Evolutionary conservation across 2,329 filamentous ascomycete genomes (phyloP), one percentile per base, ranked within the genome.

Genomic region (Colletotrichum plurivorum): DNA sequence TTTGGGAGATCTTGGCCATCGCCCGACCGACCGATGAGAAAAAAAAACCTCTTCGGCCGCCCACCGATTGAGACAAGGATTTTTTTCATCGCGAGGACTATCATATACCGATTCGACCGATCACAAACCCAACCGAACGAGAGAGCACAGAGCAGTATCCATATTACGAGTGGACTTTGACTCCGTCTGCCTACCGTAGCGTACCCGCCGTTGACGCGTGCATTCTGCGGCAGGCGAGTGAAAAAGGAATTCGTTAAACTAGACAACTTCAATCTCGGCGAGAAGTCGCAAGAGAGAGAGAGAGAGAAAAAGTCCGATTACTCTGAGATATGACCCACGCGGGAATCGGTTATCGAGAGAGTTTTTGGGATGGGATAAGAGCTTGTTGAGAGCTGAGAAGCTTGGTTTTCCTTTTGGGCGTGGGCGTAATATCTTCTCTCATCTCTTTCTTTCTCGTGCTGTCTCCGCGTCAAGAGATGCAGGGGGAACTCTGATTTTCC

Each of bases 301-400:
- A 8, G 9, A 9, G 27, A 27, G 5, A 27, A 27, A 27, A 52
- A 52, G 8, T 52, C 31, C 31, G 46, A 60, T 60, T 15, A 60
- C 31, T 60, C 36, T 51, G 45, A 25, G n/a, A 13, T 8, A 13
- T 10, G 46, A 31, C 57, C 57, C 46, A 60, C 20, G 46, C 41
- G 31, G 57, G 46, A 51, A 52, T 60, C 57, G 45, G 57, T n/a
- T 41, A 43, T 60, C 57, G 57, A 31, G 39, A 16, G n/a, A 59
- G 36, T 18, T 18, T 36, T 36, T 9, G 31, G 8, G 8, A 10
- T 9, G 31, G 9, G 31, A 10, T 3, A 10, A 36, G 31, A 36
- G 31, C 31, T 36, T 36, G 31, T 36, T 36, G 7, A 36, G 31
- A 36, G 8, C 8, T 36, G 8, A 36, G 31, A 12, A 12, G 31